Conservation (phyloP, 2,329 filamentous ascomycete genomes). For the Aureobasidium lini region DNA sequence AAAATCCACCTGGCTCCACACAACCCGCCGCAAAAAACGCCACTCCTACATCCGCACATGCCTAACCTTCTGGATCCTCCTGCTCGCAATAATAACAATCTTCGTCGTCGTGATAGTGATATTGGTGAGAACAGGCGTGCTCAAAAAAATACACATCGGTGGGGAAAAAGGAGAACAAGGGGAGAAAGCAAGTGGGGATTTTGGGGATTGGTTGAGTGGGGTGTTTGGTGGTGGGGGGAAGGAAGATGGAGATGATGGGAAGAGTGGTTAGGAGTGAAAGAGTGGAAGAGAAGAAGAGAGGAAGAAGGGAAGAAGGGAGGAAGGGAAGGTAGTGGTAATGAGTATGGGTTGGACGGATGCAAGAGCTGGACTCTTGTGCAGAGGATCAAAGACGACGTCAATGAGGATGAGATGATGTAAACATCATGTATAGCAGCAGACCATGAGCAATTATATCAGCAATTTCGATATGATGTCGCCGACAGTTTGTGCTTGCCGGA, state of each 20-base stretch:
- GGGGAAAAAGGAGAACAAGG: not conserved
- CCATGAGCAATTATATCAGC: not conserved
- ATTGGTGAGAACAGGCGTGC: constrained; percentile 27
- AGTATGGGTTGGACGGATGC: no score
- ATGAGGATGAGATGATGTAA: not conserved
- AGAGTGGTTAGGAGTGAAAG: not conserved
- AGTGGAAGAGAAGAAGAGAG: not conserved
- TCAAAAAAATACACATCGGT: constrained; percentile 15
- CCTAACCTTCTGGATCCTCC: constrained; percentile 40
- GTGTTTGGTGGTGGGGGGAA: not conserved
- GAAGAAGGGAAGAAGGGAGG: not conserved
- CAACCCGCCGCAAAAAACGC: constrained; percentile 20
- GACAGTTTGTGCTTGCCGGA: not conserved
- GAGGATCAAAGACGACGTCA: not conserved
- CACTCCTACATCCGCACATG: constrained; percentile 38
- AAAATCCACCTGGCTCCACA: not conserved
- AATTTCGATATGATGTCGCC: not conserved
- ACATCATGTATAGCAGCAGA: not conserved
- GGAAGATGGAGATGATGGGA: no score
- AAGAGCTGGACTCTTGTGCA: not conserved
- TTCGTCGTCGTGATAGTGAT: constrained; percentile 41
- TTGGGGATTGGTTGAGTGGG: not conserved
- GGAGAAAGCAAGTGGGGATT: no score
- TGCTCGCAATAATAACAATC: constrained; percentile 38
- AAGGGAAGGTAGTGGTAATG: not conserved